These are phyloP conservation scores for Aspergillus amoenus DNA, from an alignment of 2,329 filamentous ascomycete species.

Conservation along the genomic window DNA sequence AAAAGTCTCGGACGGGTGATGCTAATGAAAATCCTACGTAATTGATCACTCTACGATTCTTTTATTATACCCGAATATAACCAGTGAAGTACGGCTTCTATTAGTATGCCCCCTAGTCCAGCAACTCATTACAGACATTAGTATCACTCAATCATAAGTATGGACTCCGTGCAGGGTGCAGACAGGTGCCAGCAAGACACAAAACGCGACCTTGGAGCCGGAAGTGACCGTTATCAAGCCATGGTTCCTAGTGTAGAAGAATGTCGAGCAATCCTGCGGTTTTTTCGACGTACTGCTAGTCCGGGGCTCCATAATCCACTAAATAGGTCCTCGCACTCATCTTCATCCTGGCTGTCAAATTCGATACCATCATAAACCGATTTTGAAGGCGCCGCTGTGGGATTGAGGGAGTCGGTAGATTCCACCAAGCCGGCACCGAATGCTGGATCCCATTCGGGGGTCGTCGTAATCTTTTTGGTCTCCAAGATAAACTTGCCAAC, in stretches of 20 bases:
- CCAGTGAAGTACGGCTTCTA: background rate
- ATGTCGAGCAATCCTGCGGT: slow-evolving; percentile 36
- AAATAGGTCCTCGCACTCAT: slow-evolving; percentile 66
- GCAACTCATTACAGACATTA: background rate
- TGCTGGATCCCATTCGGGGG: slow-evolving; percentile 53
- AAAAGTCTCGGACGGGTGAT: slow-evolving; percentile 25
- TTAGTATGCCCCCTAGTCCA: background rate
- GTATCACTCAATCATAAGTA: background rate
- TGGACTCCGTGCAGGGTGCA: background rate
- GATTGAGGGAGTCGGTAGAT: background rate
- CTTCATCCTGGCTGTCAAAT: slow-evolving; percentile 66
- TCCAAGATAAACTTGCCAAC: slow-evolving; percentile 68
- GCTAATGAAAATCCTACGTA: background rate
- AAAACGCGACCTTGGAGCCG: background rate
- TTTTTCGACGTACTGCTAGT: slow-evolving; percentile 48
- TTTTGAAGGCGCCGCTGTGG: slow-evolving; percentile 10
- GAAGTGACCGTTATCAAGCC: slow-evolving; percentile 4
- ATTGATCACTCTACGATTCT: background rate
- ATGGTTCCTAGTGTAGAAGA: slow-evolving; percentile 26
- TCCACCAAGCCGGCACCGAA: slow-evolving; percentile 12
- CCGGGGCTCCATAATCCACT: slow-evolving; percentile 60
- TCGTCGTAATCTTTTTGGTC: slow-evolving; percentile 54
- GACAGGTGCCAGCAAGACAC: background rate
- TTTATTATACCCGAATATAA: slow-evolving; percentile 3
- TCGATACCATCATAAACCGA: slow-evolving; percentile 43